Evolutionary conservation across 306 rosid species (phyloP), one percentile per base, ranked within the genome.

Genomic region (Quercus berberidifolia): DNA sequence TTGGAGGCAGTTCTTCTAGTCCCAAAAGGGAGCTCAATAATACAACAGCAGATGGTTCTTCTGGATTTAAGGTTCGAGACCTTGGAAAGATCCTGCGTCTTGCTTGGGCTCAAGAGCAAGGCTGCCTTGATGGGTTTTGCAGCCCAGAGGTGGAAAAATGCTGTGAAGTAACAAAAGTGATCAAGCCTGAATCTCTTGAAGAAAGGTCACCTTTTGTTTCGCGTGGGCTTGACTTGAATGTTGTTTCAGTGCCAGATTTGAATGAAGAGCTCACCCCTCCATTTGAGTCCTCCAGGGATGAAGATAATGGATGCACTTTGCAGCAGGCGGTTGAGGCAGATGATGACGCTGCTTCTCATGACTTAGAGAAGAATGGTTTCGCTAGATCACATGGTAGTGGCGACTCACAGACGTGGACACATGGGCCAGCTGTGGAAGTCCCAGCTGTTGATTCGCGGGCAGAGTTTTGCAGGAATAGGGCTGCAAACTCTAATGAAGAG

Each of bases 251-350:
- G 78, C 99, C 99, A 11, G 99, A 96, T 82, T 89, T 96, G 21
- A 96, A 96, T 65, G 99, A 96, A 90, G 99, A 96, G 81, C 85
- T 96, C 54, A 90, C 96, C 60, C 99, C 99, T 51, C 99, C 92
- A 46, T 96, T 93, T 12, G 99, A 96, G 90, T 96, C 93, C 59
- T 90, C 96, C 21, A 84, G 98, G 76, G 99, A 95, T 76, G 98
- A 93, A 80, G 98, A 91, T 46, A 93, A 91, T 46, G 96, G 94
- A 51, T 92, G 97, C 91, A 90, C 97, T 62, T 79, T 94, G 93
- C 97, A 86, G 87, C 98, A 87, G 85, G 88, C 91, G 60, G 91
- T 92, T 75, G 98, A 89, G 85, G 96, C 94, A 64, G 97, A 93
- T 65, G 99, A 95, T 28, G 98, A 89, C 74, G 98, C 97, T 60